These are phyloP conservation scores for Ambrosia hybrid DNA, from an alignment of 140 eudicot species.

Conservation along the genomic window DNA sequence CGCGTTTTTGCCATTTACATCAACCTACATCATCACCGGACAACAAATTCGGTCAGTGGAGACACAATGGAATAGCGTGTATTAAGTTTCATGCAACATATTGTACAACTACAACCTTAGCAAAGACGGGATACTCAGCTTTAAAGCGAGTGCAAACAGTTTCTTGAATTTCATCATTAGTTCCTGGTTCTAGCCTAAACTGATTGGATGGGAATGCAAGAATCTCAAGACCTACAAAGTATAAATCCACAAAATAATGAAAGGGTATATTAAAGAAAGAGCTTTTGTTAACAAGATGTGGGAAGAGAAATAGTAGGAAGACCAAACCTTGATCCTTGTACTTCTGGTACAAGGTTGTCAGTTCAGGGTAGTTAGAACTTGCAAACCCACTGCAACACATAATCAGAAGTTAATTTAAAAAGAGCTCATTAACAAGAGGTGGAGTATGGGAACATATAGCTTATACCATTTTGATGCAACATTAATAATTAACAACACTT, in stretches of 20 bases:
- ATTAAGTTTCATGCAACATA: neutral
- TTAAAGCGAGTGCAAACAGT: slow-evolving; percentile 91
- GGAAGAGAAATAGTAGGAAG: neutral
- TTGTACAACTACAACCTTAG: slow-evolving; percentile 46
- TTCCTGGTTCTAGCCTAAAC: slow-evolving; percentile 93
- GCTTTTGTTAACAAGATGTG: neutral
- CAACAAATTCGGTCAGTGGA: neutral
- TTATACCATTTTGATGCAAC: slow-evolving; percentile 59
- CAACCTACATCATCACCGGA: slow-evolving; percentile 42
- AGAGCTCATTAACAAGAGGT: slow-evolving; percentile 9
- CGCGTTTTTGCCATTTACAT: slow-evolving; percentile 71
- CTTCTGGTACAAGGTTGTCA: slow-evolving; percentile 56
- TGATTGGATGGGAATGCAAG: slow-evolving; percentile 93
- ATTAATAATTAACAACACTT: slow-evolving; percentile 76
- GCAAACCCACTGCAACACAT: slow-evolving; percentile 55
- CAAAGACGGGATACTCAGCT: slow-evolving; percentile 81
- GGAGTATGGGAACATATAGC: neutral
- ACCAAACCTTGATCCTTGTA: slow-evolving; percentile 71
- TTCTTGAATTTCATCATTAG: slow-evolving; percentile 69
- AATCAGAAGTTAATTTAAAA: neutral
- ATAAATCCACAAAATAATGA: neutral
- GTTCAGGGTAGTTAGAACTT: slow-evolving; percentile 65
- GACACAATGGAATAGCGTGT: neutral
- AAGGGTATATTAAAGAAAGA: neutral
- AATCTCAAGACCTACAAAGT: slow-evolving; percentile 62